Conservation (phyloP, 148 eudicot genomes). For the Linanthus parryae region DNA sequence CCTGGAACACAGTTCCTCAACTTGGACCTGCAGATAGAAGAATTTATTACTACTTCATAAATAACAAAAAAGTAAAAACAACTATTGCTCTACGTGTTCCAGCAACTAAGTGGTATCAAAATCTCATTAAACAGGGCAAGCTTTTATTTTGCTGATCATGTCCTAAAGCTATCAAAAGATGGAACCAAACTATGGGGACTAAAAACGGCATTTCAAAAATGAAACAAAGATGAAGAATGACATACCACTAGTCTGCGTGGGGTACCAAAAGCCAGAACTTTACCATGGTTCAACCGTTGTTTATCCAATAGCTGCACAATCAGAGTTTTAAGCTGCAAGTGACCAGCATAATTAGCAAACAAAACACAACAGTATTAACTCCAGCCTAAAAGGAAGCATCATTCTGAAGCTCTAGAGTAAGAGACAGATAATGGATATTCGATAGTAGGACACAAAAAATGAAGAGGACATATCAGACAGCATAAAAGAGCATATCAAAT, state of each 20-base stretch:
- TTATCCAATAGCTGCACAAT: constrained; percentile 61
- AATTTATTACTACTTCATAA: too few species aligned
- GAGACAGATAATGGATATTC: neutral
- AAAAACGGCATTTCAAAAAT: too few species aligned
- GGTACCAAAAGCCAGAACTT: constrained; percentile 72
- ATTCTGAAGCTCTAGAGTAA: neutral
- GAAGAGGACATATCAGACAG: too few species aligned
- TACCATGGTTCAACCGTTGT: constrained; percentile 74
- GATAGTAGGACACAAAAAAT: neutral
- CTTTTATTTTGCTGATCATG: too few species aligned
- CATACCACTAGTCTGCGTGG: constrained; percentile 97
- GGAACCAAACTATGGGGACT: too few species aligned
- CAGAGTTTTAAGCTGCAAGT: constrained; percentile 68
- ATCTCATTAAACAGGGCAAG: too few species aligned
- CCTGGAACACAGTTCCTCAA: constrained; percentile 60
- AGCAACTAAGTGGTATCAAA: too few species aligned
- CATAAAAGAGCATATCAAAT: too few species aligned
- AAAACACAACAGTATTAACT: neutral
- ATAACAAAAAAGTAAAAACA: too few species aligned
- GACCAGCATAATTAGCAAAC: constrained; percentile 4
- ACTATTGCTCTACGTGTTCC: too few species aligned
- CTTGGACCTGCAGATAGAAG: constrained; percentile 46
- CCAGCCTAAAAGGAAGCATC: neutral
- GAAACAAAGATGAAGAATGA: too few species aligned
- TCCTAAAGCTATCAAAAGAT: too few species aligned